Base-by-base conservation (phyloP, 768 basidiomycete species). In the Suillus americanus region DNA sequence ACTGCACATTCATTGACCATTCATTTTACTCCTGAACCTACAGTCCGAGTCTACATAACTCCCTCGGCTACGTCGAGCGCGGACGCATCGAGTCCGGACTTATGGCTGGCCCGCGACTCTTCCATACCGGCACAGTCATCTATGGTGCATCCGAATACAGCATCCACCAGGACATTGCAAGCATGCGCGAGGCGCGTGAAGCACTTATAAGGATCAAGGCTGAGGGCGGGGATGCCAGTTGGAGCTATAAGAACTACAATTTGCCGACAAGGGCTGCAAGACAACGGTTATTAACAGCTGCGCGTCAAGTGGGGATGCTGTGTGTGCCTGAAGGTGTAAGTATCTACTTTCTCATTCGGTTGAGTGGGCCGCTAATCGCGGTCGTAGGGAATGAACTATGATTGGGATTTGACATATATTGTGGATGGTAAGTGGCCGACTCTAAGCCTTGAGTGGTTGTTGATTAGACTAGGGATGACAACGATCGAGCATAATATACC, bases 241-340 rank as follows among this genome's bases (percentile, higher is more conserved):
- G 88, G 68, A 91, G 89, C 9, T 91, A 92, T 73, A 92, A 92
- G 77, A 92, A 91, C 67, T 91, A 92, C 68, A 88, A 89, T 65
- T 70, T 89, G 20, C 89, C 90, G 20, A 84, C 84, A 28, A 81
- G 88, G 20, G 89, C 89, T 35, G 87, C 90, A 18, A 80, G 90
- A 16, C 90, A 91, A 70, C 79, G 89, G 38, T 75, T 91, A 57
- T 75, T 91, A 28, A 78, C 83, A 14, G 86, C 85, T 43, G 89
- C 89, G 13, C 80, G 81, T 40, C 83, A 89, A 65, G 70, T 90
- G 50, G 82, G 81, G 41, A 89, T 91, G 89, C 79, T 88, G 14
- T 89, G 88, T 64, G 85, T 91, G 5, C 89, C 90, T 0, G 90
- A 91, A 74, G 90, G 89, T 45, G 81, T 82, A 50, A 68, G 81